These are phyloP conservation scores for Cutaneotrichosporon dermatis DNA, from an alignment of 1,284 basidiomycete species.

Conservation along the genomic window DNA sequence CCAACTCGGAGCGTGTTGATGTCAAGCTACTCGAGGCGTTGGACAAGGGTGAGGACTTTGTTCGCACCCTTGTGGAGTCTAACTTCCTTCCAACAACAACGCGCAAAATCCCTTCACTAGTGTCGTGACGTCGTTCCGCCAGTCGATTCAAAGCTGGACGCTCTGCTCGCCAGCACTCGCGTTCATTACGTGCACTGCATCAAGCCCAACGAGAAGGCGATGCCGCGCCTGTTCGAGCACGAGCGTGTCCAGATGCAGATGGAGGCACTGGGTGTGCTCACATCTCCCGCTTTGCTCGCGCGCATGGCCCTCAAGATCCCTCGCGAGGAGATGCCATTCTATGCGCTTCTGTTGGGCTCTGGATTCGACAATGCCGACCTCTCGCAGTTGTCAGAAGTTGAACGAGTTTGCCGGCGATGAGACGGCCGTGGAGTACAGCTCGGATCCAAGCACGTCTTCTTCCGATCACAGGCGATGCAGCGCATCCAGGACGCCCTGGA, in stretches of 20 bases:
- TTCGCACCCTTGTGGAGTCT: conserved; percentile 6
- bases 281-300: conserved; percentile 18
- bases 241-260: conserved; percentile 15
- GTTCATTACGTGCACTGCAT: conserved; percentile 22
- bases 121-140: conserved; percentile 19
- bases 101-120: conserved; percentile 11
- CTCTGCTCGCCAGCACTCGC: conserved; percentile 12
- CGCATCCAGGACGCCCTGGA: conserved; percentile 14
- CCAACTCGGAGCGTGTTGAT: conserved; percentile 21
- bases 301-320: conserved; percentile 16
- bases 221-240: conserved; percentile 10
- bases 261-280: conserved; percentile 17
- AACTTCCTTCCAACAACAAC: conserved; percentile 2
- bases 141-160: conserved; percentile 17
- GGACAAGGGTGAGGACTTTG: conserved; percentile 1
- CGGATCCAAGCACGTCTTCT: conserved; percentile 16
- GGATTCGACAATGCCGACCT: conserved; percentile 5
- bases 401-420: conserved; percentile 12
- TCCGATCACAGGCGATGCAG: conserved; percentile 12
- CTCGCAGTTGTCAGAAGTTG: conserved; percentile 7
- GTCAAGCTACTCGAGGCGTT: conserved; percentile 12
- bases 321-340: conserved; percentile 16
- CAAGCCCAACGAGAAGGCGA: conserved; percentile 20
- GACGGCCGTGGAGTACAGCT: conserved; percentile 19
- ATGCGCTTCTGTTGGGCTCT: conserved; percentile 12